Percentiles rank a stretch among this genome's conserved stretches.
Evolutionary conservation across 345 rosid species (phyloP).

Genomic region (Gossypium stocksii): DNA sequence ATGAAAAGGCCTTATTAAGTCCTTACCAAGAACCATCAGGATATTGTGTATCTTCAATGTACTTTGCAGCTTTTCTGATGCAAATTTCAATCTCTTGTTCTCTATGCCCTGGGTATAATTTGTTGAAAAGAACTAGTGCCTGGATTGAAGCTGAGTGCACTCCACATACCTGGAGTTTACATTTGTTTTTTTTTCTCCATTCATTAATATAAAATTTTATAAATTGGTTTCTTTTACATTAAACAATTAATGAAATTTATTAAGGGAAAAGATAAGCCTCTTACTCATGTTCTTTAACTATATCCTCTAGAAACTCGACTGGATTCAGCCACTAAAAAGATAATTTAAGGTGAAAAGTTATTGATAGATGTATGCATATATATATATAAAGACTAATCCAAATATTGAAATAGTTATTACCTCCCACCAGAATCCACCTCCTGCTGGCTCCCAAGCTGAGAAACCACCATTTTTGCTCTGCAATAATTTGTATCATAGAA

Average conservation of each 20-base stretch:
- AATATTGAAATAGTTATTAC: conserved; percentile 16
- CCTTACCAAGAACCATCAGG: conserved; percentile 46
- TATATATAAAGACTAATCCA: too few relatives aligned
- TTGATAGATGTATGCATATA: too few relatives aligned
- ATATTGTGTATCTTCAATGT: conserved; percentile 34
- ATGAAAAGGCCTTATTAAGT: too few relatives aligned
- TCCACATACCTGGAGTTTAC: conserved; percentile 25
- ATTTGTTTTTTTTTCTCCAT: not conserved
- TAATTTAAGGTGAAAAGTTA: not conserved
- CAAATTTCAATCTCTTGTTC: conserved; percentile 34
- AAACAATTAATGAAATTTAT: too few relatives aligned
- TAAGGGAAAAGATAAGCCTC: not conserved
- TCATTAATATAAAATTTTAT: too few relatives aligned
- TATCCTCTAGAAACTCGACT: not conserved
- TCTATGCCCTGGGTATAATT: conserved; percentile 37
- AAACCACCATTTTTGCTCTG: conserved; percentile 63
- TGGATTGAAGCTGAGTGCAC: conserved; percentile 52
- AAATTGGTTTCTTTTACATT: too few relatives aligned
- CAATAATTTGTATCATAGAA: not conserved
- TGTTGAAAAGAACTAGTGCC: conserved; percentile 35
- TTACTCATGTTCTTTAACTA: conserved; percentile 4
- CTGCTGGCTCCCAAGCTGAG: conserved; percentile 56
- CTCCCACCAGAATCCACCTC: conserved; percentile 51
- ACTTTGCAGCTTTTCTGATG: conserved; percentile 35
- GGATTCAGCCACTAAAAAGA: conserved; percentile 3